phyloP scores from a whole-genome alignment of 2,329 filamentous ascomycete genomes.

The Tricladium varicosporioides region DNA sequence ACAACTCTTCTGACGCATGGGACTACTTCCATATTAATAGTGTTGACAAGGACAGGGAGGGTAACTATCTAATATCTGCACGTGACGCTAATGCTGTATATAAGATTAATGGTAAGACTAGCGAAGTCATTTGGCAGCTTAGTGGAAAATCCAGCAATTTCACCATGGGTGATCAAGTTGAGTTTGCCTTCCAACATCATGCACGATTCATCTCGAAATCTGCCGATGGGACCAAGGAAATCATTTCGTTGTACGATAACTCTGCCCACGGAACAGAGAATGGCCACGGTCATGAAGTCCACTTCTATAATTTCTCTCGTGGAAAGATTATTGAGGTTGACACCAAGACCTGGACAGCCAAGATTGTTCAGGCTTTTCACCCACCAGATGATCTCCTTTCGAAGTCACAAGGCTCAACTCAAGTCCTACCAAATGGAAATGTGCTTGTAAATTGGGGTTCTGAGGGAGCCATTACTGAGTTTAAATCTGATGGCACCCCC shows the following conservation, averaged over 20 bases:
- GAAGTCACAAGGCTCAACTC: constrained; percentile 24
- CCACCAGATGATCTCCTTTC: constrained; percentile 22
- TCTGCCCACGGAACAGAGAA: constrained; percentile 15
- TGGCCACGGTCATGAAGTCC: constrained; percentile 13
- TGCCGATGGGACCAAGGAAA: constrained; percentile 12
- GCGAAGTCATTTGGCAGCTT: background rate
- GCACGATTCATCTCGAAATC: constrained; percentile 39
- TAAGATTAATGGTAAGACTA: background rate
- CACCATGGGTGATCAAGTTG: constrained; percentile 39
- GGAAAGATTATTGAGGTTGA: constrained; percentile 27
- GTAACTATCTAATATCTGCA: constrained; percentile 48
- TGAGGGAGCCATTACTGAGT: constrained; percentile 25
- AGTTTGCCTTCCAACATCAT: constrained; percentile 50
- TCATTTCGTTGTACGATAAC: constrained; percentile 29
- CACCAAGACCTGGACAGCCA: constrained; percentile 17
- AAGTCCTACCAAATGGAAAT: constrained; percentile 27
- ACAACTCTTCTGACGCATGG: constrained; percentile 42
- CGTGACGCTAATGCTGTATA: constrained; percentile 44
- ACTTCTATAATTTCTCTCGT: constrained; percentile 15
- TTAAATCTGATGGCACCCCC: constrained; percentile 31
- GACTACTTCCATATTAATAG: constrained; percentile 36
- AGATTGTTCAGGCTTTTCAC: constrained; percentile 19
- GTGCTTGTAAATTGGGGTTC: constrained; percentile 27
- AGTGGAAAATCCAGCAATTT: constrained; percentile 44
- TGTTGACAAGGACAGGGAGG: constrained; percentile 38